Percentiles rank a stretch among this genome's conserved stretches.
phyloP scores from a whole-genome alignment of 805 yeast species.

The Kodamaea restingae region DNA sequence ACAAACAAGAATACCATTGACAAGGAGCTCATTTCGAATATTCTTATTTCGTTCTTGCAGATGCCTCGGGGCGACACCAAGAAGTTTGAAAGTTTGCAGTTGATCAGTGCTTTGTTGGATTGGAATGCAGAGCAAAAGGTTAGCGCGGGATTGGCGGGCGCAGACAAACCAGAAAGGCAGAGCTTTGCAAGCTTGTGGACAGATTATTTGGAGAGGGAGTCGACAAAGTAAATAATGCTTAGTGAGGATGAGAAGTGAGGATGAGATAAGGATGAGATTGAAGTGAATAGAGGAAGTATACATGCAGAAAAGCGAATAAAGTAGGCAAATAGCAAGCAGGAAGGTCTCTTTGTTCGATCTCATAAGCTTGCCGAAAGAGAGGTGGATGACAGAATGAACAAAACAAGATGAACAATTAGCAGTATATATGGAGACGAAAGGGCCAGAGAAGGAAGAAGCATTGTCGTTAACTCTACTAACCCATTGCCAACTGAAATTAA shows the following conservation, averaged over 20 bases:
- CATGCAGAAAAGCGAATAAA: no score
- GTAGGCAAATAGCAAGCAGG: no score
- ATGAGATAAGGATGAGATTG: not conserved
- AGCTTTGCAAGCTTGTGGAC: constrained; percentile 77
- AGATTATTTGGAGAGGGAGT: constrained; percentile 71
- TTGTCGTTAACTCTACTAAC: no score
- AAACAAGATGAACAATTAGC: no score
- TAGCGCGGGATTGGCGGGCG: constrained; percentile 63
- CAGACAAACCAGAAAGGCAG: constrained; percentile 33
- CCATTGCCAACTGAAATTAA: no score
- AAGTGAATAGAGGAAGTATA: no score
- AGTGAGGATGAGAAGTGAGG: not conserved
- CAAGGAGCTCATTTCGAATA: constrained; percentile 81
- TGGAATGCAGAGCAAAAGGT: constrained; percentile 83
- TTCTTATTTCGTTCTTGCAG: constrained; percentile 77
- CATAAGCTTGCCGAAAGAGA: no score
- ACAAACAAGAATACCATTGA: constrained; percentile 72
- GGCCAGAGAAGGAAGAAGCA: no score
- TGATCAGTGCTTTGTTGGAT: constrained; percentile 74
- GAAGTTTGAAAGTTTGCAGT: constrained; percentile 85
- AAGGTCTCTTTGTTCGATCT: no score
- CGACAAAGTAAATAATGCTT: constrained; percentile 31
- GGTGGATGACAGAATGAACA: no score
- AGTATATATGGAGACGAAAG: no score
- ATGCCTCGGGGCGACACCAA: constrained; percentile 91